Conservation (phyloP, 2,329 filamentous ascomycete genomes). For the Rhinocladiella mackenziei region DNA sequence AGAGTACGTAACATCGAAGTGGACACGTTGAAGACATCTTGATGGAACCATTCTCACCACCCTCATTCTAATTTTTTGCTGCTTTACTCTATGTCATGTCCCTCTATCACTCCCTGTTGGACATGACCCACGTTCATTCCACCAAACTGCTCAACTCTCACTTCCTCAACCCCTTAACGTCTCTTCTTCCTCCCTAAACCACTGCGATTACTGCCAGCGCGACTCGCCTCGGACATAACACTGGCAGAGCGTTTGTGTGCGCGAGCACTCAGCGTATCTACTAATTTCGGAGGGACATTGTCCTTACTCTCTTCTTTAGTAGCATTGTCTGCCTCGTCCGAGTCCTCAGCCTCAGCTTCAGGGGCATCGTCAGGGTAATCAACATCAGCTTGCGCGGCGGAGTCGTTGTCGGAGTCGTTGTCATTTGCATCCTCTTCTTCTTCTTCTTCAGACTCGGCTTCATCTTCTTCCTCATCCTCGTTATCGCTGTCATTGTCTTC, state of each 20-base stretch:
- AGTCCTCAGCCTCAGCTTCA: conserved; percentile 5
- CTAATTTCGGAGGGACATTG: conserved; percentile 9
- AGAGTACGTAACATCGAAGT: too few relatives aligned
- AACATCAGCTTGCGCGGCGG: conserved; percentile 14
- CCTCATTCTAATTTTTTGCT: too few relatives aligned
- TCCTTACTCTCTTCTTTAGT: background rate
- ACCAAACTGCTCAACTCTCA: background rate
- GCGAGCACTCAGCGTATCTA: conserved; percentile 1
- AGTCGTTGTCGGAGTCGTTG: conserved; percentile 6
- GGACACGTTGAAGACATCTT: too few relatives aligned
- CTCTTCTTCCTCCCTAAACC: conserved; percentile 28
- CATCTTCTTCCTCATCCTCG: conserved; percentile 9
- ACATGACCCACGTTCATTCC: too few relatives aligned
- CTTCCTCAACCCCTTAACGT: conserved; percentile 9
- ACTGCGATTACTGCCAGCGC: conserved; percentile 29
- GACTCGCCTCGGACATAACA: conserved; percentile 65
- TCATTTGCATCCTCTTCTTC: conserved; percentile 11
- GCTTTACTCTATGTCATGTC: too few relatives aligned
- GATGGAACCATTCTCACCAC: too few relatives aligned
- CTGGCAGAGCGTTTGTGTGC: conserved; percentile 76
- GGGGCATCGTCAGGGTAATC: conserved; percentile 11
- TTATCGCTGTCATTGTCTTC: conserved; percentile 10
- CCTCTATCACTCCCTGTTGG: too few relatives aligned
- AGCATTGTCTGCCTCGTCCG: conserved; percentile 1
- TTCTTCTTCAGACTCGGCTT: conserved; percentile 14